Evolutionary conservation across 495 filamentous ascomycete species (phyloP), one percentile per base, ranked within the genome.

Genomic region (Alectoria sarmentosa): DNA sequence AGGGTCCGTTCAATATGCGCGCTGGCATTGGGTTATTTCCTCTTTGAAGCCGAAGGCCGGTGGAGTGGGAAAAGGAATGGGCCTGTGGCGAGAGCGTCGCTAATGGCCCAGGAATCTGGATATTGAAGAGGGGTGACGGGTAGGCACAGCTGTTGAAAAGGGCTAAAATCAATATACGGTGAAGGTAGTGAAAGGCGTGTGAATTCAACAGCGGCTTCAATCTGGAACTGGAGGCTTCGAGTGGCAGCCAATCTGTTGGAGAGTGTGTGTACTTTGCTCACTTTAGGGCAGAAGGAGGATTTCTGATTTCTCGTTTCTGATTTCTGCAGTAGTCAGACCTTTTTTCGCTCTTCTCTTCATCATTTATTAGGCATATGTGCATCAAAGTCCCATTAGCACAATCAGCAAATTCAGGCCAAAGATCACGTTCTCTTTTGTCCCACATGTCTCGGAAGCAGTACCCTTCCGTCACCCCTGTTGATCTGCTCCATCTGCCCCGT

Each of bases 311-410:
- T n/a, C n/a, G n/a, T n/a, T n/a, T n/a, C n/a, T n/a, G n/a, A n/a
- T n/a, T n/a, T 15, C n/a, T 21, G 10, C 44, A 39, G 48, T 28
- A 32, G 36, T 65, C 32, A 55, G 58, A 37, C 42, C 52, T 63
- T 61, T 42, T 34, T 41, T 49, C 36, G 36, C n/a, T n/a, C n/a
- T n/a, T n/a, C n/a, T n/a, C n/a, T n/a, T n/a, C n/a, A n/a, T n/a
- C n/a, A n/a, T n/a, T n/a, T n/a, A 58, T 71, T 59, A 63, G 67
- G 67, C 66, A 71, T 56, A 66, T 55, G 63, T 67, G 67, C 69
- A 66, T 71, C 69, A 63, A 71, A 37, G 61, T 69, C 48, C 67
- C 60, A 52, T 58, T 37, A 39, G 28, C n/a, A 48, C 46, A 30
- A n/a, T n/a, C n/a, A n/a, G n/a, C n/a, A n/a, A n/a, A n/a, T n/a